Evolutionary conservation across 371 early-diverging fungal genomes (phyloP).

Genomic region (Mortierella sp.): DNA sequence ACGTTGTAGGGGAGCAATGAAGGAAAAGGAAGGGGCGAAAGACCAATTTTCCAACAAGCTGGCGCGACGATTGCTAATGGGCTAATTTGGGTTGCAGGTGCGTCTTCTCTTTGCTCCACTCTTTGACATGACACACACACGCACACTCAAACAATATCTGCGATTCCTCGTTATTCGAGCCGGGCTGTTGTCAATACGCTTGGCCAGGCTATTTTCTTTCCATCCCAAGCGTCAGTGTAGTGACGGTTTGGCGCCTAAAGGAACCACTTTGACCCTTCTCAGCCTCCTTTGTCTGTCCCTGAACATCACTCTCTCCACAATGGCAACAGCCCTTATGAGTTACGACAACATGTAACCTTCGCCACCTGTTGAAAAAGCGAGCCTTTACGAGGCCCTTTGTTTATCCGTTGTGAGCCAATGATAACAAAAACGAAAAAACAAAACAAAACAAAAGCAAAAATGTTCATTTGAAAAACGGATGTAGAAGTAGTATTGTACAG

Average conservation of each 20-base stretch:
- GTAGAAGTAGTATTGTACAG: background rate
- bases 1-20: background rate
- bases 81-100: background rate
- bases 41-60: background rate
- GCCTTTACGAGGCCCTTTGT: background rate
- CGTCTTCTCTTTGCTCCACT: background rate
- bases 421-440: background rate
- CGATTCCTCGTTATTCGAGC: background rate
- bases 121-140: background rate
- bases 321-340: background rate
- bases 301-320: background rate
- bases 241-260: slow-evolving; percentile 3
- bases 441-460: background rate
- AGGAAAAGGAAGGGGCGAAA: background rate
- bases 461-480: background rate
- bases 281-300: background rate
- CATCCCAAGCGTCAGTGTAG: background rate
- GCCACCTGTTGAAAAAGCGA: no score
- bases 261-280: slow-evolving; percentile 2
- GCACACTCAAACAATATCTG: no score
- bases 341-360: background rate
- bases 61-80: background rate
- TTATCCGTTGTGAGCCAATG: slow-evolving; percentile 2
- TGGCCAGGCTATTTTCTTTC: background rate
- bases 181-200: background rate